phyloP scores from a whole-genome alignment of 2,329 filamentous ascomycete genomes.

The Arthrobotrys pseudoclavata region DNA sequence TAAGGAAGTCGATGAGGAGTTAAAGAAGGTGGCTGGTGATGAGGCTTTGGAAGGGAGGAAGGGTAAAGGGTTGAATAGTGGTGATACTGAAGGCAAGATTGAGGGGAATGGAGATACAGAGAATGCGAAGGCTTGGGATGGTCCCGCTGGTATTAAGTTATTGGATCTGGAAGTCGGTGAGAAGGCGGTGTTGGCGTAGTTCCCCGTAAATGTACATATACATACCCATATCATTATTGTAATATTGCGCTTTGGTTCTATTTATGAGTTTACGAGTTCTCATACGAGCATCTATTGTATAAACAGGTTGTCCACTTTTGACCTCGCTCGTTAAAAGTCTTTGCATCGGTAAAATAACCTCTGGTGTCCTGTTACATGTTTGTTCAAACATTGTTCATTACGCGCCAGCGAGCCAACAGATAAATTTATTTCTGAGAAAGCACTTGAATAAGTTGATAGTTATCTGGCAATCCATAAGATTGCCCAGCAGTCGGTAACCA shows the following conservation, averaged over 20 bases:
- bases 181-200: constrained; percentile 29
- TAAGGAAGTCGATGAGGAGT: constrained; percentile 35
- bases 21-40: constrained; percentile 34
- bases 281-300: neutral
- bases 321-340: too few species aligned
- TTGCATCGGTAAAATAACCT: too few species aligned
- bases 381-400: too few species aligned
- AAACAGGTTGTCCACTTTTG: neutral
- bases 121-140: constrained; percentile 36
- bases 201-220: neutral
- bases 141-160: constrained; percentile 43
- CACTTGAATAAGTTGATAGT: neutral
- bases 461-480: neutral
- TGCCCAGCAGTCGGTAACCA: neutral
- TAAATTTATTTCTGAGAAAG: too few species aligned
- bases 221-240: neutral
- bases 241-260: neutral
- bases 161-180: constrained; percentile 47
- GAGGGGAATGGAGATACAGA: neutral
- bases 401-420: too few species aligned
- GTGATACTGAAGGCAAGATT: neutral
- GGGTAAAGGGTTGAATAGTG: constrained; percentile 6
- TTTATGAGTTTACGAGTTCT: neutral
- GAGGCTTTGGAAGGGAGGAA: constrained; percentile 10
- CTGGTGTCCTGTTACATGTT: neutral